phyloP scores from a whole-genome alignment of 2,329 filamentous ascomycete species.

The Pyrenochaeta sp. region DNA sequence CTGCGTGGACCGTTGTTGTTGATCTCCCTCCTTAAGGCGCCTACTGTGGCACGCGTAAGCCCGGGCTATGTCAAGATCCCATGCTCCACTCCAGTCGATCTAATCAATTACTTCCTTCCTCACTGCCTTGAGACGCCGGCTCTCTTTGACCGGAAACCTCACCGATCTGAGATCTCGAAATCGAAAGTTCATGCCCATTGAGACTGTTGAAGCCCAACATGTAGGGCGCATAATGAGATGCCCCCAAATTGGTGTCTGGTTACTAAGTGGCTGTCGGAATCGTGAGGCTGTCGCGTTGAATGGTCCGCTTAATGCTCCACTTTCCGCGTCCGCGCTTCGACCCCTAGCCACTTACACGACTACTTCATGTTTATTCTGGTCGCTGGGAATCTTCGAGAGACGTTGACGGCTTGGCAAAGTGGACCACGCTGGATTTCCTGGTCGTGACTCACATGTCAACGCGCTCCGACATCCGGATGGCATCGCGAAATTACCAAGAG shows the following conservation, averaged over 20 bases:
- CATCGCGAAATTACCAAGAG: conserved; percentile 19
- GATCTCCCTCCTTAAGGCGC: conserved; percentile 32
- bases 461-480: conserved; percentile 5
- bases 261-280: conserved; percentile 33
- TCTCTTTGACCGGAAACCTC: conserved; percentile 33
- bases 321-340: conserved; percentile 26
- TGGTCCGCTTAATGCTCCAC: conserved; percentile 33
- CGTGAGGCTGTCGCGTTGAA: conserved; percentile 42
- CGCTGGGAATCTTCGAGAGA: conserved; percentile 13
- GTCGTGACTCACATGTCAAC: conserved; percentile 25
- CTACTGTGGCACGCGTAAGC: conserved; percentile 30
- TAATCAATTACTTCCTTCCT: conserved; percentile 20
- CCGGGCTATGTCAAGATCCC: conserved; percentile 17
- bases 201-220: conserved; percentile 39
- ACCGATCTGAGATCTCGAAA: conserved; percentile 22
- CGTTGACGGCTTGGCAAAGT: conserved; percentile 26
- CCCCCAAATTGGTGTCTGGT: conserved; percentile 14
- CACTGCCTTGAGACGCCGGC: conserved; percentile 30
- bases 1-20: conserved; percentile 29
- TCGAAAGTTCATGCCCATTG: conserved; percentile 11
- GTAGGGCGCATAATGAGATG: conserved; percentile 22
- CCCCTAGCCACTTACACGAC: conserved; percentile 27
- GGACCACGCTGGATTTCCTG: conserved; percentile 19
- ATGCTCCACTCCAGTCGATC: conserved; percentile 29
- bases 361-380: conserved; percentile 23